Evolutionary conservation across 331 rosid genomes (phyloP), one percentile per base, ranked within the genome.

Genomic region (Prunus yedoensis): DNA sequence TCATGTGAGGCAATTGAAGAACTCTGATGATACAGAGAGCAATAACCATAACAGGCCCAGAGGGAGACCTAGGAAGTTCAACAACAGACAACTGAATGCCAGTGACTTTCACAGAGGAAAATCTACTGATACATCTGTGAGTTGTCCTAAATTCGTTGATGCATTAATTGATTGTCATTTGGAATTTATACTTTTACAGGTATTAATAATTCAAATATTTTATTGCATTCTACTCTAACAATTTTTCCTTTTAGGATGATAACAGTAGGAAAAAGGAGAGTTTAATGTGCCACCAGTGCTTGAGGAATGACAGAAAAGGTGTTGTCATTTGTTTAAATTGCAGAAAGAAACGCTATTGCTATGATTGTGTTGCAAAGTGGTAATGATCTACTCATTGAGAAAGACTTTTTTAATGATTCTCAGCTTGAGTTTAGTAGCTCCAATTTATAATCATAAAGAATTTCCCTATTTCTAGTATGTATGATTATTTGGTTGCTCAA

Each of bases 281-380:
- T 78, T 85, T 77, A 71, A 80, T 74, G 81, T 89, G 91, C 81
- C 94, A 89, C 80, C 92, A 89, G 65, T 87, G 94, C 79, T 66
- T 83, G 82, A 74, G 71, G 70, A 82, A 43, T 47, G 78, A 67
- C 80, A 84, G 81, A 79, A 83, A 76, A 49, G 82, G 70, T 20
- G 76, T 84, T 30, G 81, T 87, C 53, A 66, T 41, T 66, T 87
- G 94, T 75, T 57, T 84, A 51, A 76, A 82, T 51, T 89, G 91
- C 89, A 85, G 56, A 81, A 79, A 67, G 86, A 89, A 82, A 77
- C 73, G 83, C 64, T 89, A 89, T 80, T 89, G 94, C 85, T 74
- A 80, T 46, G 85, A 60, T 15, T 89, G 91, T 87, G 80, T 89
- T 77, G 73, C 81, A 72, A 89, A 85, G 73, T 89, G 94, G 94